These are phyloP conservation scores for Escovopsis weberi DNA, from an alignment of 2,329 filamentous ascomycete genomes.

Conservation along the genomic window DNA sequence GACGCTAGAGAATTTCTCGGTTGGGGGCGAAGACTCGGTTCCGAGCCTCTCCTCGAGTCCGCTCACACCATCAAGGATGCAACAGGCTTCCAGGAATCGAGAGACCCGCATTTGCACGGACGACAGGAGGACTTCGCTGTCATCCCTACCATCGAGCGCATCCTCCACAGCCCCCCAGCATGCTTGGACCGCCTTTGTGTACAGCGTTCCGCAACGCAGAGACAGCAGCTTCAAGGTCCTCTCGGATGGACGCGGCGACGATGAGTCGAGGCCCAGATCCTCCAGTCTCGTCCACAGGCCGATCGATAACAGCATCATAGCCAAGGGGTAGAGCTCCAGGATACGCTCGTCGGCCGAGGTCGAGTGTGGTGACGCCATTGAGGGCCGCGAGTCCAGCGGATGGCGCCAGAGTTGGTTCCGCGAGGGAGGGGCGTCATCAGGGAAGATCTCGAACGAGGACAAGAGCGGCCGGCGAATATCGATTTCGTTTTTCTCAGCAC, in stretches of 20 bases:
- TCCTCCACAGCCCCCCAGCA: constrained; percentile 59
- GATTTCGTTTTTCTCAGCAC: constrained; percentile 30
- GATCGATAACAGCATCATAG: constrained; percentile 58
- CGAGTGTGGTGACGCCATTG: constrained; percentile 31
- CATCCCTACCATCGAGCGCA: constrained; percentile 31
- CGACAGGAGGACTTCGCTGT: constrained; percentile 36
- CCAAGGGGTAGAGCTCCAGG: constrained; percentile 58
- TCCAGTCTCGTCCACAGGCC: constrained; percentile 60
- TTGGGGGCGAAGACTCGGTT: constrained; percentile 3
- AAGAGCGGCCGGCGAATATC: constrained; percentile 56
- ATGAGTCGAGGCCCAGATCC: constrained; percentile 28
- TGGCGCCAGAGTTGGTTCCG: constrained; percentile 35
- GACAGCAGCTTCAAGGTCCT: constrained; percentile 48
- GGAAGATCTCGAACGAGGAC: constrained; percentile 61
- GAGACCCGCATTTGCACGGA: constrained; percentile 39
- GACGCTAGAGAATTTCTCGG: neutral
- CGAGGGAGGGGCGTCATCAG: constrained; percentile 12
- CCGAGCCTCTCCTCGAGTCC: constrained; percentile 38
- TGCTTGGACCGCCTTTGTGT: constrained; percentile 58
- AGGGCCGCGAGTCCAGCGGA: constrained; percentile 43
- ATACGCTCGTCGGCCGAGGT: constrained; percentile 40
- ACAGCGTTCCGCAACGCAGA: constrained; percentile 56
- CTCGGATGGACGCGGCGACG: constrained; percentile 39
- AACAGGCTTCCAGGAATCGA: constrained; percentile 46
- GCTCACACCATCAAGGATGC: constrained; percentile 43